Conservation (phyloP, 1,284 basidiomycete species). For the Sporisorium scitamineum region DNA sequence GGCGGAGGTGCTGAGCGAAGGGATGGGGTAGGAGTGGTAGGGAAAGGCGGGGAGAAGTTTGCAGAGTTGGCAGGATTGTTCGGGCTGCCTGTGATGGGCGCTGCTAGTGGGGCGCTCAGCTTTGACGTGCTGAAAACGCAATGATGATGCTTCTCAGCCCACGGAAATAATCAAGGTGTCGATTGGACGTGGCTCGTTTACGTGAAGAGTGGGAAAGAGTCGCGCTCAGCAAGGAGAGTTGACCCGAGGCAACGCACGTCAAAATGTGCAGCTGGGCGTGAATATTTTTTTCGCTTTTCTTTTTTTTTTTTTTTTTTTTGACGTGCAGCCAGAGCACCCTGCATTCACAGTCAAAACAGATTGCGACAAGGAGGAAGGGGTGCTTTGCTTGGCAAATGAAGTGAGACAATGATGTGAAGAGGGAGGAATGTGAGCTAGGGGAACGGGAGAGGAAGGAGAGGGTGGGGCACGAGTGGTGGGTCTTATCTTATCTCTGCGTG, state of each 20-base stretch:
- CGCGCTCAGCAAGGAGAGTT: too few species aligned
- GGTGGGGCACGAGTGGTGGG: not conserved
- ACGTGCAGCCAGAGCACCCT: too few species aligned
- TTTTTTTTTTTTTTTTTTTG: too few species aligned
- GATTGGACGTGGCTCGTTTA: too few species aligned
- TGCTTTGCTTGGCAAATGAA: too few species aligned
- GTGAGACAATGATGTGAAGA: not conserved
- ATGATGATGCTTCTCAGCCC: too few species aligned
- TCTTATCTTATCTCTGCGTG: conserved; percentile 2
- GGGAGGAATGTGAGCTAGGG: not conserved
- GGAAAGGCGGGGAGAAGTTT: conserved; percentile 28
- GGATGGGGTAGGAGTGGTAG: not conserved
- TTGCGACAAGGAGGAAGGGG: too few species aligned
- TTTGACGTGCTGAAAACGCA: not conserved
- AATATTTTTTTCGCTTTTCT: too few species aligned
- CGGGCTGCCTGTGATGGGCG: conserved; percentile 38
- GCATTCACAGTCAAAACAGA: too few species aligned
- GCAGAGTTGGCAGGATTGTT: conserved; percentile 38
- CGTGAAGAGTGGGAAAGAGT: not conserved
- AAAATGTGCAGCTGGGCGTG: too few species aligned
- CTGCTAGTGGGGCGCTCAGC: conserved; percentile 10
- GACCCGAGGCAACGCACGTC: conserved; percentile 9
- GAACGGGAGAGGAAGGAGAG: not conserved
- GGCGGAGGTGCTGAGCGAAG: conserved; percentile 3
- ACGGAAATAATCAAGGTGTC: too few species aligned